phyloP scores from a whole-genome alignment of 495 filamentous ascomycete genomes.

The Cryomyces minteri region DNA sequence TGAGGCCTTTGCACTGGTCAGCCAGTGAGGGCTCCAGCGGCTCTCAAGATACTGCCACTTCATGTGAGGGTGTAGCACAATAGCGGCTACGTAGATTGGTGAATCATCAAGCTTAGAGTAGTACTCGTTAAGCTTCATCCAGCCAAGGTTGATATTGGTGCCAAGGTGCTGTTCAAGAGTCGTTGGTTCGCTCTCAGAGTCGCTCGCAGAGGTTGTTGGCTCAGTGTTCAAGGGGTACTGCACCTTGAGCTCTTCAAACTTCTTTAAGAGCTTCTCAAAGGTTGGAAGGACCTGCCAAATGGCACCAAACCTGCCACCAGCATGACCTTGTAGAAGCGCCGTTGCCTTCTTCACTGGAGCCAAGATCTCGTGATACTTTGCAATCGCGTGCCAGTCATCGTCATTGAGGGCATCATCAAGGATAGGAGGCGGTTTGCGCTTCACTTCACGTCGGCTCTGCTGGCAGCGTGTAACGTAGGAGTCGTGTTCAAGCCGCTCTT shows the following conservation, averaged over 20 bases:
- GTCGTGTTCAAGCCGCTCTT: background rate
- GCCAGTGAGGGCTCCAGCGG: no score
- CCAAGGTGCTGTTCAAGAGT: background rate
- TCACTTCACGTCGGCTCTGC: no score
- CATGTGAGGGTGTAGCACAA: background rate
- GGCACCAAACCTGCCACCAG: background rate
- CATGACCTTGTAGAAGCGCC: conserved; percentile 1
- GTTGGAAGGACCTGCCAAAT: background rate
- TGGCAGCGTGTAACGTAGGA: background rate
- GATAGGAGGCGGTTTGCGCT: no score
- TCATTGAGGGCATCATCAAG: background rate
- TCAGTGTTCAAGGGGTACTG: background rate
- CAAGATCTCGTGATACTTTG: conserved; percentile 2
- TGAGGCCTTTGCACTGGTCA: no score
- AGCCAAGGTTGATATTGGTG: background rate
- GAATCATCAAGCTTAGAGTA: background rate
- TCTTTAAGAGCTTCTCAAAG: background rate
- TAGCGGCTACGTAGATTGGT: background rate
- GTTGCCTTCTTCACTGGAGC: conserved; percentile 3
- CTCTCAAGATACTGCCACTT: no score
- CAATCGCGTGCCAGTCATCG: conserved; percentile 2
- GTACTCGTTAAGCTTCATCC: background rate
- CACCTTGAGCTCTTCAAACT: background rate
- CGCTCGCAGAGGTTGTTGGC: background rate
- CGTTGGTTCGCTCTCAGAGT: background rate